Evolutionary conservation across 371 early-diverging fungal species (phyloP).

Genomic region (Mortierella sp.): DNA sequence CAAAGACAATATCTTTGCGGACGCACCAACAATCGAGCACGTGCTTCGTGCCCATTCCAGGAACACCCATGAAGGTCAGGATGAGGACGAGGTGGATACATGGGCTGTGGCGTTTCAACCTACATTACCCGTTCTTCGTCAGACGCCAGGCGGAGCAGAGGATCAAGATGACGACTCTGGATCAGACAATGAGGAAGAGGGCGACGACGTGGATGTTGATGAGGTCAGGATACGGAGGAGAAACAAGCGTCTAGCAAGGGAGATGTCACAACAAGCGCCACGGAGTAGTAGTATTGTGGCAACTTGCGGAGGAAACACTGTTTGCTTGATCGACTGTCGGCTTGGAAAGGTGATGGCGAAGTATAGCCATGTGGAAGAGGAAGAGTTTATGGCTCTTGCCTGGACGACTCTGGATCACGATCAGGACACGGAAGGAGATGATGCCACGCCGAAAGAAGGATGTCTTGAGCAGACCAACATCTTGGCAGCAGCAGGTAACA

Average conservation of each 20-base stretch:
- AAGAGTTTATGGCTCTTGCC: conserved; percentile 67
- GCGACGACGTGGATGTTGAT: conserved; percentile 10
- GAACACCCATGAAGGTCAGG: conserved; percentile 53
- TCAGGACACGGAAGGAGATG: not conserved
- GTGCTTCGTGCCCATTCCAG: conserved; percentile 52
- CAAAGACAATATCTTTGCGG: conserved; percentile 17
- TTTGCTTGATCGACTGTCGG: conserved; percentile 65
- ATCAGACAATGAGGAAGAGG: conserved; percentile 11
- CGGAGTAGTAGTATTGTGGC: conserved; percentile 59
- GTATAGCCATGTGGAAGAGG: conserved; percentile 70
- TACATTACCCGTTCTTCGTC: conserved; percentile 27
- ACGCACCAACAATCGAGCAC: conserved; percentile 31
- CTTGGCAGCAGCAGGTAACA: conserved; percentile 64
- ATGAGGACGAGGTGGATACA: conserved; percentile 28
- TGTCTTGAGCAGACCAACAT: conserved; percentile 52
- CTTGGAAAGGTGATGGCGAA: conserved; percentile 66
- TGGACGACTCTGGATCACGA: conserved; percentile 63
- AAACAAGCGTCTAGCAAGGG: conserved; percentile 21
- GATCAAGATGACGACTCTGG: not conserved
- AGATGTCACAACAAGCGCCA: not conserved
- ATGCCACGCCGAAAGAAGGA: not conserved
- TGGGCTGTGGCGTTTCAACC: conserved; percentile 52
- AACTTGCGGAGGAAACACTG: conserved; percentile 63
- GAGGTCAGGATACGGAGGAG: conserved; percentile 5
- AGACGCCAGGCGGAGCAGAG: not conserved